Evolutionary conservation across 75 land plant genomes (phyloP), one percentile per base, ranked within the genome.

Genomic region (Pinus tabuliformis): DNA sequence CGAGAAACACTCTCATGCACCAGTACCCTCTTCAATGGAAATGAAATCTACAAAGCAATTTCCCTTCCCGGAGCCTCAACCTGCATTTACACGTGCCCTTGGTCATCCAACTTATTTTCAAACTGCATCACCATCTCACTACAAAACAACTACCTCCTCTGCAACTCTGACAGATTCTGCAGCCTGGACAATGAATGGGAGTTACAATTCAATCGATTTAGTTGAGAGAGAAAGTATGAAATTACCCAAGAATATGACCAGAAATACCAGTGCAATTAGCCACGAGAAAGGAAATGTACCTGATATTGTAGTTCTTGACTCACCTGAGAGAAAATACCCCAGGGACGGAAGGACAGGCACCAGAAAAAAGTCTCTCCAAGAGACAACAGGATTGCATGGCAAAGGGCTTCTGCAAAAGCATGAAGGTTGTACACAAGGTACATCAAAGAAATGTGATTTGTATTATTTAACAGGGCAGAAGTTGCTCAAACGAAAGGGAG

Each of bases 401-500:
- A 68, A 68, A 68, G 20, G 71, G 52, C 37, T 42, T 39, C 16
- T 17, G 36, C 45, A 66, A 37, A 42, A 20, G 13, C 71, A 42
- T 39, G 24, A 39, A 68, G 71, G n/a, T 45, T 68, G 22, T 68
- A 21, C 18, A 21, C n/a, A 42, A 37, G 49, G 9, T 2, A 13
- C 8, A 68, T 37, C n/a, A n/a, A 20, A 68, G 24, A 68, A 39
- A 1, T 68, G 39, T 68, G 22, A 20, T 39, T 4, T 18, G n/a
- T 68, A n/a, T 22, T n/a, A n/a, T n/a, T 68, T 45, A 68, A n/a
- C 24, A 20, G n/a, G 49, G n/a, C 3, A 68, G 21, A 22, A n/a
- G 14, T n/a, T 18, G 22, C 24, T n/a, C 22, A 68, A 68, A 68
- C 49, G 71, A n/a, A 68, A 42, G 52, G n/a, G n/a, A 68, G 71